Conservation (phyloP, 2,329 filamentous ascomycete genomes). For the Corniculantispora saksenae region DNA sequence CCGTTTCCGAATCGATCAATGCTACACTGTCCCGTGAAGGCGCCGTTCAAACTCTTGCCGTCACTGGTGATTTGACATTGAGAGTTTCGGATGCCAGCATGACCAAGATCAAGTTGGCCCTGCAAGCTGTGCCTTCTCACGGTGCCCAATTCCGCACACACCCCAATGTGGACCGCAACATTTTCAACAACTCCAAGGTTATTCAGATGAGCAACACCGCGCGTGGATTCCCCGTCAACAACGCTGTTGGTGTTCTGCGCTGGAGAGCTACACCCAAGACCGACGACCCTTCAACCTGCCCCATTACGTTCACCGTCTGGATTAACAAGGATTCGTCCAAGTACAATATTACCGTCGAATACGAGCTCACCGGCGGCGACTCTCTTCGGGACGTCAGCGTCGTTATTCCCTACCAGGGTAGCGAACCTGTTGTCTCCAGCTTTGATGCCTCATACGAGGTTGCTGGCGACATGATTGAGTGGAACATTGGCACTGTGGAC, state of each 20-base stretch:
- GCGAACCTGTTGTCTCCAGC: conserved; percentile 85
- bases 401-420: conserved; percentile 80
- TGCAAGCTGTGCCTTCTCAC: conserved; percentile 74
- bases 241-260: conserved; percentile 86
- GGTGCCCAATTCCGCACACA: conserved; percentile 93
- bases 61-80: conserved; percentile 90
- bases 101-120: conserved; percentile 86
- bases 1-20: conserved; percentile 84
- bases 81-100: conserved; percentile 85
- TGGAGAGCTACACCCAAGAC: conserved; percentile 85
- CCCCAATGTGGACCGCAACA: conserved; percentile 88
- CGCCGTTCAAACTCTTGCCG: conserved; percentile 78
- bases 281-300: conserved; percentile 78
- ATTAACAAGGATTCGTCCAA: conserved; percentile 84
- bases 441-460: conserved; percentile 96
- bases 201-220: conserved; percentile 89
- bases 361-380: conserved; percentile 83
- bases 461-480: conserved; percentile 88
- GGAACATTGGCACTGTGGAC: conserved; percentile 86
- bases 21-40: conserved; percentile 89
- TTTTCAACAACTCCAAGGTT: conserved; percentile 78
- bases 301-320: conserved; percentile 97
- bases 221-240: conserved; percentile 92
- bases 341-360: conserved; percentile 91
- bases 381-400: conserved; percentile 81